phyloP scores from a whole-genome alignment of 2,329 filamentous ascomycete species.

The Corynespora cassiicola region DNA sequence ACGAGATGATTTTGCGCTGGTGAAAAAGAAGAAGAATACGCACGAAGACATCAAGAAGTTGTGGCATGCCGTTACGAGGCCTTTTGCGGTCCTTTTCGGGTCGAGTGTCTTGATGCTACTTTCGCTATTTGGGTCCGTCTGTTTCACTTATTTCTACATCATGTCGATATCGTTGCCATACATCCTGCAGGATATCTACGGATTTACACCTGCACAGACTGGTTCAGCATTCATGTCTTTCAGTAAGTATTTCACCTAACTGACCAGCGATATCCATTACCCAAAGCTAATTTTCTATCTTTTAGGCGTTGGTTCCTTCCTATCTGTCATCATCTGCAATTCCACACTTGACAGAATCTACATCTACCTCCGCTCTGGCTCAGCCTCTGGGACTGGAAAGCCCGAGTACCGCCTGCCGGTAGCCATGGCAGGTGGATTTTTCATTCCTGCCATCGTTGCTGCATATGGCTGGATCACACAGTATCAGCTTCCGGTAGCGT shows the following conservation, averaged over 20 bases:
- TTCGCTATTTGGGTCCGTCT: slow-evolving; percentile 50
- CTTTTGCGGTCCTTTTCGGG: slow-evolving; percentile 50
- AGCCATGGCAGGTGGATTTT: slow-evolving; percentile 54
- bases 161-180: slow-evolving; percentile 54
- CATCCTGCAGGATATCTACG: slow-evolving; percentile 50
- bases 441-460: slow-evolving; percentile 54
- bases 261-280: neutral
- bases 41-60: slow-evolving; percentile 33
- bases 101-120: slow-evolving; percentile 64
- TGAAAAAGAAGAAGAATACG: slow-evolving; percentile 19
- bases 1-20: too few relatives aligned
- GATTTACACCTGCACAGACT: slow-evolving; percentile 56
- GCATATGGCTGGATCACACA: slow-evolving; percentile 62
- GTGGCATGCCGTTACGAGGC: slow-evolving; percentile 49
- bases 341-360: slow-evolving; percentile 61
- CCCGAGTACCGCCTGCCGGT: slow-evolving; percentile 65
- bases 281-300: slow-evolving; percentile 8
- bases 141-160: slow-evolving; percentile 55
- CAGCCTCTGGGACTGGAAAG: slow-evolving; percentile 50
- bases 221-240: slow-evolving; percentile 64
- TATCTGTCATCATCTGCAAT: slow-evolving; percentile 60
- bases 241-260: slow-evolving; percentile 46
- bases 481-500: slow-evolving; percentile 48
- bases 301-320: slow-evolving; percentile 55
- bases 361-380: slow-evolving; percentile 51